Conservation (phyloP, 768 basidiomycete species). For the Boletellus ananiceps region DNA sequence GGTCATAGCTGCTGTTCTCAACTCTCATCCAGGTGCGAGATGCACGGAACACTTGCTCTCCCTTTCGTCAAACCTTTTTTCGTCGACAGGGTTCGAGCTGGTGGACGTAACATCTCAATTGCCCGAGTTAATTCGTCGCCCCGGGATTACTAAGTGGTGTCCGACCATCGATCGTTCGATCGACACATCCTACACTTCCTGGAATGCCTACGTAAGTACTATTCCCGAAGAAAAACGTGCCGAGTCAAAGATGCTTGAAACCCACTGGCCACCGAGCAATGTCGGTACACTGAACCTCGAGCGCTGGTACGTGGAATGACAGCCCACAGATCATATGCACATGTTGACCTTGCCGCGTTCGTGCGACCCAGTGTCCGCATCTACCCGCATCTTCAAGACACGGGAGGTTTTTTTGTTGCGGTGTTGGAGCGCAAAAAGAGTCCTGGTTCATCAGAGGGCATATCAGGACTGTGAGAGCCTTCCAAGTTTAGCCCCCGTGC, state of each 20-base stretch:
- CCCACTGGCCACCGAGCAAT: slow-evolving; percentile 80
- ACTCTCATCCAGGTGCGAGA: slow-evolving; percentile 55
- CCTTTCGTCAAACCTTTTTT: background rate
- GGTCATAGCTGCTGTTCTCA: slow-evolving; percentile 82
- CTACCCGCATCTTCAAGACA: slow-evolving; percentile 93
- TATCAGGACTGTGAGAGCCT: slow-evolving; percentile 13
- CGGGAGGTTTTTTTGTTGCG: slow-evolving; percentile 97
- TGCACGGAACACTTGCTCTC: background rate
- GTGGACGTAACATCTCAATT: slow-evolving; percentile 72
- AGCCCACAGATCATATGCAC: background rate
- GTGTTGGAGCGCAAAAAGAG: slow-evolving; percentile 57
- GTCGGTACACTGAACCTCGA: slow-evolving; percentile 56
- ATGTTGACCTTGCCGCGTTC: background rate
- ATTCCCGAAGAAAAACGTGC: slow-evolving; percentile 43
- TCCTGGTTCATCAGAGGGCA: slow-evolving; percentile 1
- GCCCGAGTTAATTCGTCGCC: slow-evolving; percentile 66
- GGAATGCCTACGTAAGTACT: slow-evolving; percentile 53
- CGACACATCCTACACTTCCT: slow-evolving; percentile 51
- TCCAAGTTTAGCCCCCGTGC: background rate
- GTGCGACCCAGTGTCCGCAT: slow-evolving; percentile 63
- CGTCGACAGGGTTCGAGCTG: slow-evolving; percentile 60
- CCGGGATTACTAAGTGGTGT: slow-evolving; percentile 76
- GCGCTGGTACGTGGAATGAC: slow-evolving; percentile 53
- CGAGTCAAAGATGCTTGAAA: slow-evolving; percentile 60
- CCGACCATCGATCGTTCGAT: slow-evolving; percentile 59